Conservation (phyloP, 257 asterid species). For the Lycium ferocissimum region DNA sequence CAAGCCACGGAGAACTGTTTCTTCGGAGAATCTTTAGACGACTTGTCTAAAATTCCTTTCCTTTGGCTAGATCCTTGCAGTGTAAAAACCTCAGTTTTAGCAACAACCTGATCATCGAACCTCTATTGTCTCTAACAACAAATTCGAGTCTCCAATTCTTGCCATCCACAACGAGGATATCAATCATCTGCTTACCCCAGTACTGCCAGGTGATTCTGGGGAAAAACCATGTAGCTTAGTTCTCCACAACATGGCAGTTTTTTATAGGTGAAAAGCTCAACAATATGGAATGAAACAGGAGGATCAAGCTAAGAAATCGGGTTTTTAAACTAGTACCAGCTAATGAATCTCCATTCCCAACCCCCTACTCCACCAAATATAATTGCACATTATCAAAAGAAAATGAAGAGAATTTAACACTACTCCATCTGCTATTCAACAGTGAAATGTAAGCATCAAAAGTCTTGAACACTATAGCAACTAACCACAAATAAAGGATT, state of each 20-base stretch:
- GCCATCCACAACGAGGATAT: neutral
- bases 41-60: neutral
- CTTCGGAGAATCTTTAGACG: neutral
- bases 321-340: neutral
- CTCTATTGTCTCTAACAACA: neutral
- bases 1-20: neutral
- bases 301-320: neutral
- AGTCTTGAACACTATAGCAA: neutral
- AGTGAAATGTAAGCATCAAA: neutral
- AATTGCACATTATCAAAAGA: neutral
- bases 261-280: neutral
- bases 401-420: constrained; percentile 22
- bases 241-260: neutral
- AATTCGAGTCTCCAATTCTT: neutral
- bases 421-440: neutral
- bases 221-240: neutral
- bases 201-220: constrained; percentile 13
- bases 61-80: neutral
- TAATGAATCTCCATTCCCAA: neutral
- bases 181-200: constrained; percentile 3
- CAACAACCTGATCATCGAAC: neutral
- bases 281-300: neutral
- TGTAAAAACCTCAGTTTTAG: neutral
- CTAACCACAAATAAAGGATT: neutral
- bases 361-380: neutral